Base-by-base conservation (phyloP, 176 grass and related monocot species). In the Saccharum spontaneum region DNA sequence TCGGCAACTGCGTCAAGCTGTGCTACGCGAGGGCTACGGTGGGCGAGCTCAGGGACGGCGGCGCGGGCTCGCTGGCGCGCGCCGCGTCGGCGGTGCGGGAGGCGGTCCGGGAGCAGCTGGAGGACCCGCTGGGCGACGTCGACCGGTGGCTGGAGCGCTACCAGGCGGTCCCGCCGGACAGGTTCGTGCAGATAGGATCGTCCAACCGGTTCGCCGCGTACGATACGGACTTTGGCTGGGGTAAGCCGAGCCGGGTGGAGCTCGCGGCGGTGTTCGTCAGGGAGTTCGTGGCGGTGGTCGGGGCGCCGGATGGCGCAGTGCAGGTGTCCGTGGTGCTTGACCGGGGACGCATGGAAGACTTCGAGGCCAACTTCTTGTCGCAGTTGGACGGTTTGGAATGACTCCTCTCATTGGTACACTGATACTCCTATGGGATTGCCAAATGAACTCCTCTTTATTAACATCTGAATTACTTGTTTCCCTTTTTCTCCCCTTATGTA, bases 151-250 rank as follows among this genome's bases (percentile, higher is more conserved):
- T 60, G 13, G 68, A 52, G 37, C 5, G 1, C 5, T 24, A 6
- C 33, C 3, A 3, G 8, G 13, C 2, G 0, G 0, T 66, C 9
- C 49, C 74, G 26, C 3, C 0, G 30, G 70, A 14, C 1, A 50
- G 70, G 48, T 0, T 63, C 0, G n/a, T 90, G 13, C 33, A 1
- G n/a, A 31, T 83, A 3, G 91, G 80, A 0, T 57, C 83, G 10
- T 96, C 91, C 2, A 38, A 87, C 37, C 75, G 79, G 41, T 91
- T 89, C 67, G 79, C 41, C 61, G 89, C 82, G 33, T 93, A 91
- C 74, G 80, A 89, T 57, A 55, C 78, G 6, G 86, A 96, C 26
- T 96, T 91, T 20, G 86, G 94, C 37, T 89, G 88, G 81, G 94
- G 91, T 10, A 57, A 24, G 73, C 94, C 91, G 12, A 57, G 20